Percentiles rank a stretch among this genome's conserved stretches.
Evolutionary conservation across 2,329 filamentous ascomycete genomes (phyloP).

Genomic region (Stemphylium beticola): DNA sequence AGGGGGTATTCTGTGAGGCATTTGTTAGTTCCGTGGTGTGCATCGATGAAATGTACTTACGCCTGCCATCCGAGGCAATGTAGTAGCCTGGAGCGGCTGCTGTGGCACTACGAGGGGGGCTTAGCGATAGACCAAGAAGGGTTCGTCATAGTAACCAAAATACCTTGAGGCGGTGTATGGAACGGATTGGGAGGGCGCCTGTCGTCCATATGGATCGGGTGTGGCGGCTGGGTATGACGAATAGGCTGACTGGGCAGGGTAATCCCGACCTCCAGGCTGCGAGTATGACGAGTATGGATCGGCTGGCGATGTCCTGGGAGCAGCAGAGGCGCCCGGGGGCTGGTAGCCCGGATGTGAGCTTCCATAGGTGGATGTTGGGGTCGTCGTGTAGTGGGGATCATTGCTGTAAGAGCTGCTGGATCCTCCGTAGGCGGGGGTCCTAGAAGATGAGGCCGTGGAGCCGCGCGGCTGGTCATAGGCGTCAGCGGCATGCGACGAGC

Average conservation of each 20-base stretch:
- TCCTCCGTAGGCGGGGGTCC: slow-evolving; percentile 23
- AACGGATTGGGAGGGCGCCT: slow-evolving; percentile 27
- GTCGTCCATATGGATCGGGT: slow-evolving; percentile 37
- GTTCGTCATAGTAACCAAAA: slow-evolving; percentile 49
- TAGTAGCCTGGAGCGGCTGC: slow-evolving; percentile 45
- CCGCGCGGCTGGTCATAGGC: slow-evolving; percentile 24
- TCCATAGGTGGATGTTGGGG: slow-evolving; percentile 36
- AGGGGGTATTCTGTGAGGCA: slow-evolving; percentile 41
- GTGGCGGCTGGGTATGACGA: slow-evolving; percentile 39
- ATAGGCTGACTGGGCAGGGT: slow-evolving; percentile 30
- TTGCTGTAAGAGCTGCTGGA: slow-evolving; percentile 28
- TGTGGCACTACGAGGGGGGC: slow-evolving; percentile 39
- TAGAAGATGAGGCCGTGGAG: slow-evolving; percentile 17
- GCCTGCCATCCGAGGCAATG: slow-evolving; percentile 47
- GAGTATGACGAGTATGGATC: slow-evolving; percentile 41
- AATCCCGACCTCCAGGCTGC: slow-evolving; percentile 30
- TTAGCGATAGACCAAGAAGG: slow-evolving; percentile 51
- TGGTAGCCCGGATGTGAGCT: slow-evolving; percentile 35
- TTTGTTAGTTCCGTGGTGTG: slow-evolving; percentile 23
- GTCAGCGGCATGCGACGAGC: slow-evolving; percentile 19
- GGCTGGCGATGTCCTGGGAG: slow-evolving; percentile 42
- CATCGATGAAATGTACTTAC: slow-evolving; percentile 36
- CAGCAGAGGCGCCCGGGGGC: slow-evolving; percentile 28
- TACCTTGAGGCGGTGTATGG: slow-evolving; percentile 47
- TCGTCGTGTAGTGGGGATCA: slow-evolving; percentile 44